Conservation (phyloP, 2,329 filamentous ascomycete genomes). For the Fusarium lyarnte region DNA sequence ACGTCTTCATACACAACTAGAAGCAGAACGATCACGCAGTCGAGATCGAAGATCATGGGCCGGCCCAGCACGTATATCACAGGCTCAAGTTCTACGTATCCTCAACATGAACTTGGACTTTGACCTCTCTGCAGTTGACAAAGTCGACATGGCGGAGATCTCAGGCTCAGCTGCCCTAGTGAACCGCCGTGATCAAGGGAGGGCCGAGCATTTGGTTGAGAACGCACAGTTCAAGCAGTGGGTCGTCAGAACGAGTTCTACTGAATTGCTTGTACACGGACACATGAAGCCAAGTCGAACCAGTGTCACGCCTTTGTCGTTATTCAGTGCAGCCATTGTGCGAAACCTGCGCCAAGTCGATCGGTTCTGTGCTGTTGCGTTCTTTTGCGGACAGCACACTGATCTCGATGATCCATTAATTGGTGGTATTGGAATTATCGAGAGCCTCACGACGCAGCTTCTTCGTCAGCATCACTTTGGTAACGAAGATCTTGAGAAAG, state of each 20-base stretch:
- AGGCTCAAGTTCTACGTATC: not conserved
- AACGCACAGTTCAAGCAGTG: not conserved
- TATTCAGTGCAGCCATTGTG: not conserved
- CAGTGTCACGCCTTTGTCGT: not conserved
- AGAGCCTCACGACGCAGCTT: accelerated
- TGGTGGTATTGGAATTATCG: accelerated
- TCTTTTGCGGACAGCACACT: not conserved
- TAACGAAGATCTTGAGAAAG: accelerated
- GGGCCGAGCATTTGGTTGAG: not conserved
- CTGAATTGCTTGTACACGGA: not conserved
- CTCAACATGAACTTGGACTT: not conserved
- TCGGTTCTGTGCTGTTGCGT: not conserved
- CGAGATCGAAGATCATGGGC: not conserved
- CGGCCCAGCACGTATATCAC: not conserved
- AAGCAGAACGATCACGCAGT: not conserved
- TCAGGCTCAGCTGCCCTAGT: not conserved
- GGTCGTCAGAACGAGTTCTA: not conserved
- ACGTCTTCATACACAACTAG: accelerated
- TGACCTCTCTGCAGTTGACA: not conserved
- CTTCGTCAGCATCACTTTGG: not conserved
- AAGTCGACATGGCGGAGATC: accelerated
- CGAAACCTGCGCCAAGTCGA: not conserved
- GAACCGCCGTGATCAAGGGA: not conserved
- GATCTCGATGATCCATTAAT: not conserved
- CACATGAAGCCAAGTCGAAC: not conserved